Base-by-base conservation (phyloP, 2,329 filamentous ascomycete genomes). In the Torrubiella hemipterigena region DNA sequence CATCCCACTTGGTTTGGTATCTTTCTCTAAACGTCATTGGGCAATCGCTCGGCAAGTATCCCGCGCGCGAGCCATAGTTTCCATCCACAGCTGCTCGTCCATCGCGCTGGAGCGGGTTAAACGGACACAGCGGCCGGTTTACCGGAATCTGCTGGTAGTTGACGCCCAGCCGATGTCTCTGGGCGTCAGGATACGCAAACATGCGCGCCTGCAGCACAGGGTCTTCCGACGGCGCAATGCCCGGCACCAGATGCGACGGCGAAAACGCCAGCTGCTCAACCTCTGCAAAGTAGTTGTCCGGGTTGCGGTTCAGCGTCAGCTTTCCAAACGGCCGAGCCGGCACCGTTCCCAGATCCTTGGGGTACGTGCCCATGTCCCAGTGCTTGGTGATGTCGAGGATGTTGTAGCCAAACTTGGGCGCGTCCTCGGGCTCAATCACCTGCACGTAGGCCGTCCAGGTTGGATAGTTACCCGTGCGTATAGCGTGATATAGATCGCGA, bases 141-240 rank as follows among this genome's bases (percentile, higher is more conserved):
- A 30, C 42, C 2, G 62, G 66, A 1, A 70, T 48, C 33, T 69
- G 62, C 33, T 66, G 59, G 16, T 65, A 50, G 36, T 71, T 70
- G 22, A 62, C 53, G 3, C 67, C 67, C n/a, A 71, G 55, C 2
- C 66, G 58, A 48, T 70, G 61, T 29, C 61, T 59, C 24, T 65
- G 61, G 0, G 67, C 63, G 33, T 68, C 65, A 7, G 58, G 50
- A 39, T 67, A 67, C 26, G 58, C 58, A 38, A 67, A 66, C 45
- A 64, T 61, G 12, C 65, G 54, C 33, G 59, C 60, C 37, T 69
- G 65, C 3, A 69, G 47, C 3, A 67, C 40, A n/a, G n/a, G n/a
- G n/a, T n/a, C n/a, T n/a, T n/a, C n/a, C n/a, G n/a, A n/a, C n/a
- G n/a, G n/a, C n/a, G n/a, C n/a, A n/a, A n/a, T n/a, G n/a, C n/a